phyloP scores from a whole-genome alignment of 257 asterid species.

The Solanum microdontum region DNA sequence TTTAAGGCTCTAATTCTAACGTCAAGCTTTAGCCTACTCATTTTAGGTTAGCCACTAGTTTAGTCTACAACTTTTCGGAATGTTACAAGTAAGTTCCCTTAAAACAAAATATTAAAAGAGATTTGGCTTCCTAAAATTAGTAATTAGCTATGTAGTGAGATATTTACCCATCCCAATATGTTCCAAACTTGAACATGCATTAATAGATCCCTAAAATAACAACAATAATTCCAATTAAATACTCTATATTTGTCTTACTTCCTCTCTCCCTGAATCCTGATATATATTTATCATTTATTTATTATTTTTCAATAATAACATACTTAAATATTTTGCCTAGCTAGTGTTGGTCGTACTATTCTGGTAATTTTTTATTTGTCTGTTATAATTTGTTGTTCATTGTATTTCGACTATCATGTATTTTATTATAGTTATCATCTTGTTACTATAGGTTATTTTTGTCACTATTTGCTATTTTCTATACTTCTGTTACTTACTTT shows the following conservation, averaged over 20 bases:
- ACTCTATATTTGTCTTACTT: too few relatives aligned
- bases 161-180: neutral
- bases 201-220: neutral
- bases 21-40: too few relatives aligned
- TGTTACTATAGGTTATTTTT: neutral
- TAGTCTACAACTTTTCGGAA: too few relatives aligned
- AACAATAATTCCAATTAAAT: neutral
- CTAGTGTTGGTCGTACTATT: neutral
- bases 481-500: too few relatives aligned
- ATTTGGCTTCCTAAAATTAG: neutral
- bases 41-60: too few relatives aligned
- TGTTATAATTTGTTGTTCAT: neutral
- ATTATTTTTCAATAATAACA: too few relatives aligned
- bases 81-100: too few relatives aligned
- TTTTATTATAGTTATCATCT: too few relatives aligned
- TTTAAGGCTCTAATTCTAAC: too few relatives aligned
- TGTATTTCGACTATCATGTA: neutral
- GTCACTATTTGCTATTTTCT: neutral
- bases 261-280: too few relatives aligned
- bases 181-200: neutral
- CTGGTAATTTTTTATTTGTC: too few relatives aligned
- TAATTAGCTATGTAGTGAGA: neutral
- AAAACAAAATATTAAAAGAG: neutral
- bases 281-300: too few relatives aligned
- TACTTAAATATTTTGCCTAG: neutral